Evolutionary conservation across 1,284 basidiomycete genomes (phyloP), one percentile per base, ranked within the genome.

Genomic region (Fomitiporia mediterranea): DNA sequence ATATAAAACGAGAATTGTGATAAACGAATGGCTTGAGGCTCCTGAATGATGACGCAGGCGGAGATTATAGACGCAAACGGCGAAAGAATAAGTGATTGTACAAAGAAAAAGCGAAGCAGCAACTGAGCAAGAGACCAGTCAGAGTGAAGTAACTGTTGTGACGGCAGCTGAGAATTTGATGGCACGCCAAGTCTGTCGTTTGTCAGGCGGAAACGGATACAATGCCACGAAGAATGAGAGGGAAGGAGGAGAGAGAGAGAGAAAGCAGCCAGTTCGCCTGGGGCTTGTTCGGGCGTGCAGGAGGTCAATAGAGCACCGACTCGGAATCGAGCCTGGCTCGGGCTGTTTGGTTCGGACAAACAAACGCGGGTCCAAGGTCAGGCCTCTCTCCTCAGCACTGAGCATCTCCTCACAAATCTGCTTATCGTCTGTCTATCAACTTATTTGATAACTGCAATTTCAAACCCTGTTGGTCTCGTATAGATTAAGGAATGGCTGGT

Each of bases 401-500:
- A 15, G 15, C 44, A 27, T 47, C 44, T 32, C 28, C 44, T 47
- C 44, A 28, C 30, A 28, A 15, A 17, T 25, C 21, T 25, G 21
- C 30, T 39, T 25, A 28, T 8, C 52, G 13, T 30, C 4, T 9
- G 7, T 44, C 40, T 23, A n/a, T 44, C 40, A 43, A 7, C 28
- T 27, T 17, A 27, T 11, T 48, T 30, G 9, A n/a, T 50, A 30
- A 15, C 17, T 32, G 8, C 32, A 34, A 32, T 8, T 44, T 53
- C 21, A 21, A 43, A 32, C 23, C 27, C 30, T n/a, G 2, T 43
- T 35, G 23, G 21, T n/a, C 17, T 17, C 39, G 19, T 30, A 37
- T 43, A 15, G 21, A n/a, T 15, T n/a, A 40, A 57, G 19, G 13
- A 38, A 84, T 93, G 91, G 83, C 91, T 61, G 82, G 90, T 60